Percentiles rank a stretch among this genome's conserved stretches.
These are phyloP conservation scores for Colletotrichum sp. DNA, from an alignment of 2,329 filamentous ascomycete genomes.

Conservation along the genomic window DNA sequence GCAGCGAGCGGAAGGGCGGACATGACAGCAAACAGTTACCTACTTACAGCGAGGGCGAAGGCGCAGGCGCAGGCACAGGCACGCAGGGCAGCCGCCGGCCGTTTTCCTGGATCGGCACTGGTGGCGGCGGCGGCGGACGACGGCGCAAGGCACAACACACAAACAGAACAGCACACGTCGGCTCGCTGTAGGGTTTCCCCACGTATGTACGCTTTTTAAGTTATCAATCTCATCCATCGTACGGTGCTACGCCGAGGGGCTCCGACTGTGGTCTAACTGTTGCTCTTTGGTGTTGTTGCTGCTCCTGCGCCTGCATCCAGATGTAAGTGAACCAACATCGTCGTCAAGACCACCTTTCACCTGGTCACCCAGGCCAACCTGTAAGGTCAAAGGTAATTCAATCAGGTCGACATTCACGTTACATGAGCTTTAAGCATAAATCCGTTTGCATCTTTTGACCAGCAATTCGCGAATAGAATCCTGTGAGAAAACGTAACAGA, in stretches of 20 bases:
- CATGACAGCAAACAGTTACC: background rate
- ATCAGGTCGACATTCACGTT: background rate
- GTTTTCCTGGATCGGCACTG: constrained; percentile 3
- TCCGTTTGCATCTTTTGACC: background rate
- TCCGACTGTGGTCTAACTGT: background rate
- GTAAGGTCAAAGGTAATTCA: background rate
- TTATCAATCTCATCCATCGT: background rate
- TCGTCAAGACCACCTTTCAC: background rate
- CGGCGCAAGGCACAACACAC: background rate
- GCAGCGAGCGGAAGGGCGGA: background rate
- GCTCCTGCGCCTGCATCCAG: background rate
- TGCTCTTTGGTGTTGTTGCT: background rate
- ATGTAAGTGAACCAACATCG: background rate
- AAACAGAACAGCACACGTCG: background rate
- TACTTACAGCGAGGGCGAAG: background rate
- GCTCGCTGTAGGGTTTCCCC: background rate
- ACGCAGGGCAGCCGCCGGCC: background rate
- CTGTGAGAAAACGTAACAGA: background rate
- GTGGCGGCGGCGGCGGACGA: background rate
- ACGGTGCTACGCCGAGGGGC: constrained; percentile 1
- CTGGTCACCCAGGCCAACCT: background rate
- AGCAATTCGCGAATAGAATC: background rate
- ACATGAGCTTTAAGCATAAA: background rate
- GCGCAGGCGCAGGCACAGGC: background rate
- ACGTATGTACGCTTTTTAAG: background rate